These are phyloP conservation scores for Clonostachys rhizophaga DNA, from an alignment of 2,329 filamentous ascomycete species.

Conservation along the genomic window DNA sequence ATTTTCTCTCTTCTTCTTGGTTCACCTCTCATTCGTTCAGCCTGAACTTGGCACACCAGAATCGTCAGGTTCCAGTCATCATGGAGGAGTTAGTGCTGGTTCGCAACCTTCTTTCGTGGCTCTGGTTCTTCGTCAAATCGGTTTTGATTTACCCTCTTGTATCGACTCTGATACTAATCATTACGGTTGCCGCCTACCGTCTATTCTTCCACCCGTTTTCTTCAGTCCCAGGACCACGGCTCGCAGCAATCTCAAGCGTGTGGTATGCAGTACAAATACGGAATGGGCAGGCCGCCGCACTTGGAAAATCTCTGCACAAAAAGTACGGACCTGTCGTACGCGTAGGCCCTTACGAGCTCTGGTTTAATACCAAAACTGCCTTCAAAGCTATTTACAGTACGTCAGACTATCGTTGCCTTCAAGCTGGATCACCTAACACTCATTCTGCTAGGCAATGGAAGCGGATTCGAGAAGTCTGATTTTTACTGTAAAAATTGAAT, in stretches of 20 bases:
- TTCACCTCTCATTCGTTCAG: no score
- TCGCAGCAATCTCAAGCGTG: slow-evolving; percentile 38
- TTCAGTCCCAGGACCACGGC: slow-evolving; percentile 36
- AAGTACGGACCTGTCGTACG: slow-evolving; percentile 46
- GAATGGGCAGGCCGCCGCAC: slow-evolving; percentile 30
- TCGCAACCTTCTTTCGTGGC: no score
- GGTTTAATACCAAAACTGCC: slow-evolving; percentile 42
- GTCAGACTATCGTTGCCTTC: slow-evolving; percentile 5
- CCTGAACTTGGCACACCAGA: no score
- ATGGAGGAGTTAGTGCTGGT: no score
- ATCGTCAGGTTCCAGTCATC: no score
- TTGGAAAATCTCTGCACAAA: slow-evolving; percentile 38
- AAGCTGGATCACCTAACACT: background rate
- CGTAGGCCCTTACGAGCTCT: slow-evolving; percentile 48
- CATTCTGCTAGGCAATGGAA: slow-evolving; percentile 30
- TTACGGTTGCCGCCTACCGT: slow-evolving; percentile 20
- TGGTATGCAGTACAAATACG: slow-evolving; percentile 43
- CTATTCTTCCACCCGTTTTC: slow-evolving; percentile 37
- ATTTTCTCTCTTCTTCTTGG: no score
- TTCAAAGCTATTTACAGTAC: slow-evolving; percentile 42
- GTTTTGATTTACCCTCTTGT: no score
- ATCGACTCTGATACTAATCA: no score
- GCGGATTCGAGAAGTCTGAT: slow-evolving; percentile 43
- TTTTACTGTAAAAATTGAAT: slow-evolving; percentile 39
- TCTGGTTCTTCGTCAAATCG: no score